Evolutionary conservation across 345 rosid genomes (phyloP).

Genomic region (Theobroma cacao): DNA sequence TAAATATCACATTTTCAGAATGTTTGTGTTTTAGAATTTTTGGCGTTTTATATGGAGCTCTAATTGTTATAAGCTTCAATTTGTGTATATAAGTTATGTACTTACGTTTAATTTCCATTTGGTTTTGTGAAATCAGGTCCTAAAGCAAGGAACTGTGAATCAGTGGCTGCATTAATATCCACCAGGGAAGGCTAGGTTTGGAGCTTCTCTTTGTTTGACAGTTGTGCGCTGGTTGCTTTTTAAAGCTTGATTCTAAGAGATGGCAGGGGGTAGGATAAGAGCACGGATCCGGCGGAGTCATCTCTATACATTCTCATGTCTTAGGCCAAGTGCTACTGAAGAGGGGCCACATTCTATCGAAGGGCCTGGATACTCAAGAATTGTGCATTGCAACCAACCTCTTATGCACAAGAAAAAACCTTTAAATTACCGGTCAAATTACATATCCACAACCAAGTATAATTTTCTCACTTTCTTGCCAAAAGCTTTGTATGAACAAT

Average conservation of each 20-base stretch:
- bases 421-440: conserved; percentile 69
- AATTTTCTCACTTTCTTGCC: conserved; percentile 75
- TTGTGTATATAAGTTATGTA: conserved; percentile 7
- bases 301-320: conserved; percentile 80
- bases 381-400: conserved; percentile 84
- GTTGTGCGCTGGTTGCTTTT: conserved; percentile 14
- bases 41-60: not conserved
- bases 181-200: conserved; percentile 18
- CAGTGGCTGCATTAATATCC: conserved; percentile 2
- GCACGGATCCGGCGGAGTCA: conserved; percentile 72
- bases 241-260: conserved; percentile 30
- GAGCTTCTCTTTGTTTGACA: conserved; percentile 15
- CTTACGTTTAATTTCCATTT: conserved; percentile 2
- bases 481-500: conserved; percentile 88
- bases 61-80: conserved; percentile 3
- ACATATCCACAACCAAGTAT: conserved; percentile 84
- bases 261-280: conserved; percentile 83
- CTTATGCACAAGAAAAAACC: conserved; percentile 68
- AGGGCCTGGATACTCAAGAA: conserved; percentile 69
- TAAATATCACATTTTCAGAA: conserved; percentile 9
- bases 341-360: conserved; percentile 51
- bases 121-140: conserved; percentile 26
- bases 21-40: conserved; percentile 6
- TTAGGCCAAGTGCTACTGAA: conserved; percentile 47
- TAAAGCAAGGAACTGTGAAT: conserved; percentile 16